phyloP scores from a whole-genome alignment of 2,329 filamentous ascomycete genomes.

The Aspergillus pseudonomiae region DNA sequence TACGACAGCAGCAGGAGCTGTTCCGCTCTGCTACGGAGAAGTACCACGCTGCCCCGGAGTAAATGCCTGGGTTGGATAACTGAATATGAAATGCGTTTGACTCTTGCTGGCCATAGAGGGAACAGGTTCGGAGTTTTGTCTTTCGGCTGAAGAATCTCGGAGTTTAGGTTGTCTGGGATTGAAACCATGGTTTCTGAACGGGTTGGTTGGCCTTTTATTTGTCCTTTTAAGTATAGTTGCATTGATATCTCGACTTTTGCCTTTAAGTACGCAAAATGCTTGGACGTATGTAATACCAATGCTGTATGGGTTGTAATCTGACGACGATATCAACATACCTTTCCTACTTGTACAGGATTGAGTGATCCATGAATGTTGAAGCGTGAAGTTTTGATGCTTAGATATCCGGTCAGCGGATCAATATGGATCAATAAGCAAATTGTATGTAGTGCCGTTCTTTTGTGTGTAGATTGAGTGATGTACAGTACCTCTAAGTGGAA shows the following conservation, averaged over 20 bases:
- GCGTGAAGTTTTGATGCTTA: not conserved
- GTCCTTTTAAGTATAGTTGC: not conserved
- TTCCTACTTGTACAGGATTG: not conserved
- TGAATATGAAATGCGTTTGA: constrained; percentile 11
- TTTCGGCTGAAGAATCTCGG: constrained; percentile 6
- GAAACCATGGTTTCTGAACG: constrained; percentile 7
- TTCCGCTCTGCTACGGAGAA: constrained; percentile 80
- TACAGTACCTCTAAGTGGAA: not conserved
- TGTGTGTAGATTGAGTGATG: not conserved
- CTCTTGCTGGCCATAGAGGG: constrained; percentile 39
- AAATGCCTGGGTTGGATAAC: constrained; percentile 9
- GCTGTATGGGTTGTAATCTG: not conserved
- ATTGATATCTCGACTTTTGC: not conserved
- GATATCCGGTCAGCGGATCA: not conserved
- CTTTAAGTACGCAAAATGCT: not conserved
- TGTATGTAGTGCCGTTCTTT: not conserved
- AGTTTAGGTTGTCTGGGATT: constrained; percentile 11
- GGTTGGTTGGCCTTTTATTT: constrained; percentile 1
- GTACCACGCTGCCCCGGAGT: constrained; percentile 60
- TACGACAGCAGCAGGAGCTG: constrained; percentile 85
- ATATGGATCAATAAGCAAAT: not conserved
- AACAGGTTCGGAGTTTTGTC: constrained; percentile 29
- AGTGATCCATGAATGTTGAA: not conserved
- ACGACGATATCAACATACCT: not conserved
- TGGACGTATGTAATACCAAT: not conserved